Conservation (phyloP, 2,329 filamentous ascomycete species). For the Bertia moriformis region DNA sequence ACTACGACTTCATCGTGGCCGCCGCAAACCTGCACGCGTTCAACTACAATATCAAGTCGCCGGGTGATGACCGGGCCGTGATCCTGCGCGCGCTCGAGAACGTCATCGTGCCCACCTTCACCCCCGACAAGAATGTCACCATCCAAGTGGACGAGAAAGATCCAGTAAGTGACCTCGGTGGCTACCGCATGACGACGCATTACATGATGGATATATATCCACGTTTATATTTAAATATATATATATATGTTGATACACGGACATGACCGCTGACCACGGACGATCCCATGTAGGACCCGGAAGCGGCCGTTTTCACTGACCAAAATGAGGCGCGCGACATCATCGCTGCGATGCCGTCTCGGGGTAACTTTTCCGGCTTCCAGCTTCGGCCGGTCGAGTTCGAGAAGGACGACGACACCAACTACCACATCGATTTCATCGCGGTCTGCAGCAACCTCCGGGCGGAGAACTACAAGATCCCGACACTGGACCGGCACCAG, state of each 20-base stretch:
- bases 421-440: slow-evolving; percentile 98
- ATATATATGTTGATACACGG: too few relatives aligned
- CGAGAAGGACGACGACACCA: slow-evolving; percentile 96
- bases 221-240: too few relatives aligned
- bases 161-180: slow-evolving; percentile 34
- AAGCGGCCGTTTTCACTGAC: slow-evolving; percentile 58
- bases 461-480: slow-evolving; percentile 95
- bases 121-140: slow-evolving; percentile 77
- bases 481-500: slow-evolving; percentile 83
- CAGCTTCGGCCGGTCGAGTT: slow-evolving; percentile 88
- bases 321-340: slow-evolving; percentile 63
- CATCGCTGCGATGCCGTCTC: slow-evolving; percentile 56
- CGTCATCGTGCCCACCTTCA: slow-evolving; percentile 91
- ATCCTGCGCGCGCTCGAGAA: slow-evolving; percentile 73
- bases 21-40: slow-evolving; percentile 88
- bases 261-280: too few relatives aligned
- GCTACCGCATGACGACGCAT: too few relatives aligned
- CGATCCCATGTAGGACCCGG: slow-evolving; percentile 72
- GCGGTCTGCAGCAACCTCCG: slow-evolving; percentile 91
- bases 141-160: slow-evolving; percentile 95
- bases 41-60: slow-evolving; percentile 84
- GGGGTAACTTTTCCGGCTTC: slow-evolving; percentile 72
- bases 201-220: too few relatives aligned
- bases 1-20: slow-evolving; percentile 75
- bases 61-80: slow-evolving; percentile 52